These are phyloP conservation scores for Calonectria ilicicola DNA, from an alignment of 2,329 filamentous ascomycete genomes.

Conservation along the genomic window DNA sequence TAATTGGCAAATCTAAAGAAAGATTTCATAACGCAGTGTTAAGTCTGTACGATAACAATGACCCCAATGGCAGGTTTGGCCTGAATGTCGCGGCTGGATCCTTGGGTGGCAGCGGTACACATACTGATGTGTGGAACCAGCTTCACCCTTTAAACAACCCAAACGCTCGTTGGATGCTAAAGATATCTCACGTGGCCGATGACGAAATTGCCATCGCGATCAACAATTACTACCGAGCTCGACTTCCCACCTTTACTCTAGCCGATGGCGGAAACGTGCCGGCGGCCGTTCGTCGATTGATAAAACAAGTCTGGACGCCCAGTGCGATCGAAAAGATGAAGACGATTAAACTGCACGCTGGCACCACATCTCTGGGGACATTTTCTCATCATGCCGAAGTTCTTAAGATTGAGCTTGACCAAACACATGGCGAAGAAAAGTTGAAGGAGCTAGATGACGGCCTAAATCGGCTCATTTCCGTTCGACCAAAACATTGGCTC, in stretches of 20 bases:
- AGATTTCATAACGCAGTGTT: slow-evolving; percentile 31
- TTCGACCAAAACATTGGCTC: neutral
- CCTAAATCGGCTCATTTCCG: neutral
- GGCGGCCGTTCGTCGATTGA: neutral
- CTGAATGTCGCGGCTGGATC: neutral
- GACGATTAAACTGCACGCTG: neutral
- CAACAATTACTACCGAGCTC: slow-evolving; percentile 33
- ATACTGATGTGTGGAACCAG: slow-evolving; percentile 26
- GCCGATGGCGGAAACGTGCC: neutral
- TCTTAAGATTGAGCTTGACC: neutral
- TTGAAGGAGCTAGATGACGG: neutral
- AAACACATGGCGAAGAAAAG: neutral
- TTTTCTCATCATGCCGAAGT: neutral
- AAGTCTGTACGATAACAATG: slow-evolving; percentile 27
- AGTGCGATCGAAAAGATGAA: neutral
- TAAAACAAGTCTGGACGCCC: neutral
- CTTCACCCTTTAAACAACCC: slow-evolving; percentile 34
- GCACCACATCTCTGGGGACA: neutral
- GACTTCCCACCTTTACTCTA: neutral
- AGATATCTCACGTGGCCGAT: slow-evolving; percentile 2
- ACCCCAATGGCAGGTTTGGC: neutral
- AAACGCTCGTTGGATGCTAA: slow-evolving; percentile 27
- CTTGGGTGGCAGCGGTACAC: slow-evolving; percentile 32
- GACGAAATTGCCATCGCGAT: slow-evolving; percentile 23
- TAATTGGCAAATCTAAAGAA: slow-evolving; percentile 31